Evolutionary conservation across 257 asterid species (phyloP), one percentile per base, ranked within the genome.

Genomic region (Gardenia jasminoides): DNA sequence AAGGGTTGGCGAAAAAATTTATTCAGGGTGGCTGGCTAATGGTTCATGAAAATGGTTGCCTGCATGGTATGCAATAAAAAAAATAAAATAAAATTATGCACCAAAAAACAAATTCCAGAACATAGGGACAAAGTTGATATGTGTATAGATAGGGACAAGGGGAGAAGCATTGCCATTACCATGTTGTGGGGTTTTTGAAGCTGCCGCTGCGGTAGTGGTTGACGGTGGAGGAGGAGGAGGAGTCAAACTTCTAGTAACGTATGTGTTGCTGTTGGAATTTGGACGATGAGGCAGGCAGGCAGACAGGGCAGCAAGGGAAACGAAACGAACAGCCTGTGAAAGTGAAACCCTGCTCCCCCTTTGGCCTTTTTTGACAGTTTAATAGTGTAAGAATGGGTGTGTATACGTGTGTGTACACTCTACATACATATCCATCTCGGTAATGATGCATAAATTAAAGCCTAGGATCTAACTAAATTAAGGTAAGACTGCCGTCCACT

Each of bases 401-500:
- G 41, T 36, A 9, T 50, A n/a, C n/a, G 58, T 12, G 58, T 52
- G 58, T 52, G 58, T 13, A 52, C 58, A 52, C 41, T 15, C 4
- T 13, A 13, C 58, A 52, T 13, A 13, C 48, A 44, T 8, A 44
- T 44, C 48, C 48, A 2, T 44, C 48, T 44, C 4, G 48, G 11
- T 44, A 44, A 44, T 44, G 48, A 44, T 6, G 48, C 48, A 44
- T 0, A 44, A 44, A 44, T 2, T 43, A 43, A 43, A 43, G 7
- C 46, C 46, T 43, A 43, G 46, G 46, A 43, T 43, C 7, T 43
- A 3, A 43, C 46, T 7, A 43, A 43, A 3, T 44, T 44, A 44
- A 44, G 48, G 48, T 44, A 44, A 44, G 48, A 10, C 48, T 44
- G 48, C 48, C 48, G 10, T 10, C 85, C 15, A 87, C 80, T 0